A percentile compares a stretch with the other conserved stretches of the same genome.
Evolutionary conservation across 306 rosid species (phyloP).

Genomic region (Vigna radiata): DNA sequence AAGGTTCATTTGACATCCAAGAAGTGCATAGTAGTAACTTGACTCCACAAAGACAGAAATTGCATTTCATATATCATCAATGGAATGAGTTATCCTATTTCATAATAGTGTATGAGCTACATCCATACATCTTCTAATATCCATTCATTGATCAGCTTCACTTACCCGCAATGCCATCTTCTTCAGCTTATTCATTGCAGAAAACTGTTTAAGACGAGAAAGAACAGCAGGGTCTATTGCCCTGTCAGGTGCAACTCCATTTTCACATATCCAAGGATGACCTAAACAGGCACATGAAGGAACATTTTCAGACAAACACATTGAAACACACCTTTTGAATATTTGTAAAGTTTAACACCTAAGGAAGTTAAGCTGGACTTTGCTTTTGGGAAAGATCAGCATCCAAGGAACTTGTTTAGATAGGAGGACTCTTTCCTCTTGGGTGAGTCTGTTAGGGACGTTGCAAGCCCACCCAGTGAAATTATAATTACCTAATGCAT

Average conservation of each 20-base stretch:
- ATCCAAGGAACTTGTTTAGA: conserved; percentile 13
- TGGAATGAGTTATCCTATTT: conserved; percentile 29
- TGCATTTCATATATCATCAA: neutral
- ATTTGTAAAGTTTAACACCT: conserved; percentile 15
- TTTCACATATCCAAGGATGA: conserved; percentile 99
- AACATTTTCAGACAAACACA: conserved; percentile 40
- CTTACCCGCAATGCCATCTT: conserved; percentile 98
- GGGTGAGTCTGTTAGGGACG: conserved; percentile 17
- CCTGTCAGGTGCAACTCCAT: conserved; percentile 99
- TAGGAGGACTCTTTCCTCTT: conserved; percentile 9
- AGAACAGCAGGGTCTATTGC: conserved; percentile 97
- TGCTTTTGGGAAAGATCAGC: conserved; percentile 37
- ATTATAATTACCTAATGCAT: conserved; percentile 36
- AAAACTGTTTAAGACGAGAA: conserved; percentile 98
- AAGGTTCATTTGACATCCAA: conserved; percentile 38
- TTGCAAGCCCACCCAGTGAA: conserved; percentile 17
- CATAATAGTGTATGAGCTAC: conserved; percentile 21
- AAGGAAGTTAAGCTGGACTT: neutral
- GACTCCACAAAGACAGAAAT: conserved; percentile 19
- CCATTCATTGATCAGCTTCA: conserved; percentile 38
- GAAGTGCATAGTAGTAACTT: conserved; percentile 29
- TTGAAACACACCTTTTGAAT: conserved; percentile 26
- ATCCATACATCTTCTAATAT: conserved; percentile 30
- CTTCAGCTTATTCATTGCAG: conserved; percentile 99
- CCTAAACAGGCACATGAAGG: conserved; percentile 59